Base-by-base conservation (phyloP, 805 yeast genomes). In the Wickerhamiella lipophila region DNA sequence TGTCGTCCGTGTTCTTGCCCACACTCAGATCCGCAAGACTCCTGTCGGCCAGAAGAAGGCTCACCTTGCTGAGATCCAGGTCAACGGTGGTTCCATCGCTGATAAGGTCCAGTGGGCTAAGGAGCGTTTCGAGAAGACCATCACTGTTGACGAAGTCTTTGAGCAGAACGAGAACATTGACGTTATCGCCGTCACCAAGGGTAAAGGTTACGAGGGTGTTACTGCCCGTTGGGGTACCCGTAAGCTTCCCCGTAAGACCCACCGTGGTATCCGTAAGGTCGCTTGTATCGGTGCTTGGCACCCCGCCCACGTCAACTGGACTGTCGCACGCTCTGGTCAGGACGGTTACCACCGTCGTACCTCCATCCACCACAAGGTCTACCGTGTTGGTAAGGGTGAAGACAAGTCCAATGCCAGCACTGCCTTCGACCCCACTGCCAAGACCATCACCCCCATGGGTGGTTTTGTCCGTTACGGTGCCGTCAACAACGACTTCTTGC, bases 241-340 rank as follows among this genome's bases (percentile, higher is more conserved):
- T 88, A 88, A 83, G 81, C 79, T 92, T 65, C 98, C 99, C 77
- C 87, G 99, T 80, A 92, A 92, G 94, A 92, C 99, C 73, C 99
- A 92, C 77, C 88, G 97, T 84, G 99, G 99, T 89, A 79, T 89
- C 73, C 87, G 99, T 83, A 92, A 92, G 86, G 99, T 92, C 76
- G 99, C 98, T 70, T 92, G 99, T 86, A 92, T 92, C 69, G 99
- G 99, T 82, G 96, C 99, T 71, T 92, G 99, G 99, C 98, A 92
- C 79, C 99, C 99, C 74, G 82, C 95, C 78, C 95, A 87, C 81
- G 99, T 92, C 72, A 77, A 80, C 75, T 89, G 95, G 95, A 85
- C 97, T 69, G 99, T 92, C 75, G 97, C 98, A 68, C 86, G 99
- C 77, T 96, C 98, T 69, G 99, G 99, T 89, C 98, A 92, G 81